phyloP scores from a whole-genome alignment of 2,329 filamentous ascomycete genomes.

The Ceratocystis cubensis region DNA sequence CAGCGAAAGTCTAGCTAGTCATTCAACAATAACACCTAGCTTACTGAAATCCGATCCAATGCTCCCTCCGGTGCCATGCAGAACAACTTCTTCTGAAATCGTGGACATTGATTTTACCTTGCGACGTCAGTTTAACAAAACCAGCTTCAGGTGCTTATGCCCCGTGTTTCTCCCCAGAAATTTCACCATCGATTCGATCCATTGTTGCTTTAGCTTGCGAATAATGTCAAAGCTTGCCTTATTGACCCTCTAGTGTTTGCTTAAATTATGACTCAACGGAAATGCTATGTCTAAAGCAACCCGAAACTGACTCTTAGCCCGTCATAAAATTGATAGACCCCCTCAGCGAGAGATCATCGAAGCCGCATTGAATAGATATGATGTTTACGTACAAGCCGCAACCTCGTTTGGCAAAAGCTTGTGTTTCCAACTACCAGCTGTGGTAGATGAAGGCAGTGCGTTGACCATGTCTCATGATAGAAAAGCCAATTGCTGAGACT shows the following conservation, averaged over 20 bases:
- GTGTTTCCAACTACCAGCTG: conserved; percentile 83
- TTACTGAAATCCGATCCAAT: background rate
- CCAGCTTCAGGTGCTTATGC: conserved; percentile 50
- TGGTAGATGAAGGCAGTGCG: conserved; percentile 74
- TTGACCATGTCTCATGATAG: conserved; percentile 23
- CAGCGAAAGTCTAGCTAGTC: background rate
- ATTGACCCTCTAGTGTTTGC: conserved; percentile 2
- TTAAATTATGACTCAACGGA: background rate
- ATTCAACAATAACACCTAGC: background rate
- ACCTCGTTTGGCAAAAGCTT: conserved; percentile 87
- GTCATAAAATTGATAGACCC: conserved; percentile 40
- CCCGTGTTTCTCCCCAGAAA: conserved; percentile 5
- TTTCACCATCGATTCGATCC: background rate
- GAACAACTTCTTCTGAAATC: conserved; percentile 15
- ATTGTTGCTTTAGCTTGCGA: background rate
- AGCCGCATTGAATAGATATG: conserved; percentile 66
- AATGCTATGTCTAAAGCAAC: background rate
- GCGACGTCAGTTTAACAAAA: conserved; percentile 59
- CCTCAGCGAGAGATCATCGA: conserved; percentile 78
- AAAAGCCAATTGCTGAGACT: background rate
- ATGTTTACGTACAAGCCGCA: conserved; percentile 88
- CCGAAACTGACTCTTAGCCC: background rate
- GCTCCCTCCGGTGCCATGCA: background rate
- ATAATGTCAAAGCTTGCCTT: conserved; percentile 10
- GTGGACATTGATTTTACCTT: conserved; percentile 62